phyloP scores from a whole-genome alignment of 371 early-diverging fungal genomes.

The Rhizopus stolonifer region DNA sequence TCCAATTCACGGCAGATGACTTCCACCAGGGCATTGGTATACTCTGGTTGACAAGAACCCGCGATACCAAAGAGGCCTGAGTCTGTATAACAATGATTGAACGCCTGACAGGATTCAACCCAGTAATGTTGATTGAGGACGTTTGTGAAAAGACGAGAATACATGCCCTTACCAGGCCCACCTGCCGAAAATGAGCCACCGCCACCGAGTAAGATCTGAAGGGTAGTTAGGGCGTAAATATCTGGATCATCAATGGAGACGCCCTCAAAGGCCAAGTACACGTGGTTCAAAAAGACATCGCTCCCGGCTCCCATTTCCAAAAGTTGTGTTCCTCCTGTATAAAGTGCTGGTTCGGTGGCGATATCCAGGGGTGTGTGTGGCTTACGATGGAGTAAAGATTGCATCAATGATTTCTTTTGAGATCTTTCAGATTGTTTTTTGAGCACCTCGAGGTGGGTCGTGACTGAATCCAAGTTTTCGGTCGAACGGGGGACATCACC shows the following conservation, averaged over 20 bases:
- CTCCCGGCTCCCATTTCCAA: conserved; percentile 69
- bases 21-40: conserved; percentile 67
- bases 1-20: conserved; percentile 84
- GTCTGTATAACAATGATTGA: conserved; percentile 90
- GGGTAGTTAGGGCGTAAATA: conserved; percentile 87
- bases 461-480: conserved; percentile 32
- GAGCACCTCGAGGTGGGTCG: conserved; percentile 33
- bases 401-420: conserved; percentile 19
- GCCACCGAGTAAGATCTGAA: conserved; percentile 92
- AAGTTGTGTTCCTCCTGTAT: conserved; percentile 82
- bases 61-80: conserved; percentile 92
- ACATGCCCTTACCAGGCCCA: conserved; percentile 99
- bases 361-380: conserved; percentile 26
- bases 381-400: conserved; percentile 24
- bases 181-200: conserved; percentile 97
- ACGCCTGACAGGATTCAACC: conserved; percentile 91
- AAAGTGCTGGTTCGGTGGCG: conserved; percentile 58
- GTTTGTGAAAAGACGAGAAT: conserved; percentile 92
- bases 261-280: conserved; percentile 90
- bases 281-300: conserved; percentile 74
- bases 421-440: conserved; percentile 22
- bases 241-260: conserved; percentile 80
- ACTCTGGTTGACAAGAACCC: conserved; percentile 79
- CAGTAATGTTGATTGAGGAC: conserved; percentile 92
- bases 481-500: conserved; percentile 53